Base-by-base conservation (phyloP, 1,284 basidiomycete genomes). In the Flammula alnicola region DNA sequence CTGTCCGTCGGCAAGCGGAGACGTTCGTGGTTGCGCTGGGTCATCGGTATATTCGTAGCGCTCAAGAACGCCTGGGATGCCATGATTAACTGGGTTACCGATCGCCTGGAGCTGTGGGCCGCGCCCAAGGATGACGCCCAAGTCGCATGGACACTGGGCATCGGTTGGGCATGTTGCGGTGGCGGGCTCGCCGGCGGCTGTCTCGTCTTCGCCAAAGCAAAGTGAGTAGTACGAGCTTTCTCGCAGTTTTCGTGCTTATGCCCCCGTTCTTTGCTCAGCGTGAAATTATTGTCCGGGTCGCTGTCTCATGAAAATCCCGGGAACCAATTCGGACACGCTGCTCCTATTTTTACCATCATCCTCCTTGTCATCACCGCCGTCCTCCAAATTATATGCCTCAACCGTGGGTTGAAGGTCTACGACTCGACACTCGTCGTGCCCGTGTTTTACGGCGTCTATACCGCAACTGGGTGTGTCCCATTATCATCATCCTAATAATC, bases 121-220 rank as follows among this genome's bases (percentile, higher is more conserved):
- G 83, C 80, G 16, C 75, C 86, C 4, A 86, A 91, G 54, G 86
- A 89, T 57, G 94, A 97, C 62, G 86, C 82, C 58, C 83, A 86
- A 37, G 74, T 97, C 38, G 85, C 86, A 3, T 96, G 93, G 89
- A 86, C 91, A 11, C 78, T 95, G 38, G 95, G 94, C 5, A 91
- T 97, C 42, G 88, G 87, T 0, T 98, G 94, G 94, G 89, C 92
- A 1, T 93, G 92, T 50, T 86, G 85, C 46, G 94, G 94, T 23
- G 95, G 95, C 5, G 86, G 91, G 26, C 74, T 98, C 25, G 93
- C 93, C 1, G 95, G 95, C 2, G 86, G 87, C 33, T 89, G 85
- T 69, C 75, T 98, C 41, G 91, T 98, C 2, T 95, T 97, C 63
- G 93, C 95, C 1, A 96, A 96, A 68, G 91, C 89, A 26, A 81